phyloP scores from a whole-genome alignment of 2,329 filamentous ascomycete species.

The Phialemoniopsis sp. region DNA sequence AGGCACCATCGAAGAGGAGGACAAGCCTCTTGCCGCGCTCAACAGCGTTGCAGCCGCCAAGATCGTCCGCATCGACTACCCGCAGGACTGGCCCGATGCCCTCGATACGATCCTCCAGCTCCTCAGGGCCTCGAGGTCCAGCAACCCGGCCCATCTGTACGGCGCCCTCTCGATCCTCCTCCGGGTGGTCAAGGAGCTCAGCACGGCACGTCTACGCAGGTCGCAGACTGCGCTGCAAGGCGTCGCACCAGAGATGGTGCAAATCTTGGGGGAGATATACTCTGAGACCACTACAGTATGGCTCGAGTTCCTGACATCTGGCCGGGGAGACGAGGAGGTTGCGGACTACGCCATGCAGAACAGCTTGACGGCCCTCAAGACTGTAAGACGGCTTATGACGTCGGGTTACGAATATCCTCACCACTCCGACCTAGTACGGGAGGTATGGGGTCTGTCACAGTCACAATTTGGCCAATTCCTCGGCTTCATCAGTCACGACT shows the following conservation, averaged over 20 bases:
- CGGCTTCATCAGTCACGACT: constrained; percentile 53
- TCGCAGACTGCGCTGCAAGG: constrained; percentile 75
- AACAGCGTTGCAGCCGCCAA: constrained; percentile 87
- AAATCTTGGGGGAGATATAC: constrained; percentile 75
- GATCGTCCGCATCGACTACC: constrained; percentile 85
- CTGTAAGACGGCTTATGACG: constrained; percentile 73
- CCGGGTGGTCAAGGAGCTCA: constrained; percentile 85
- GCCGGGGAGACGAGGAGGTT: constrained; percentile 53
- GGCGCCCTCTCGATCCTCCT: constrained; percentile 74
- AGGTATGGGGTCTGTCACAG: constrained; percentile 78
- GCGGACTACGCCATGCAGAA: constrained; percentile 66
- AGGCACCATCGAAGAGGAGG: constrained; percentile 72
- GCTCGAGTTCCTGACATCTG: constrained; percentile 56
- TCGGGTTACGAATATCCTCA: constrained; percentile 82
- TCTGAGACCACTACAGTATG: constrained; percentile 67
- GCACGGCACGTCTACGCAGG: constrained; percentile 70
- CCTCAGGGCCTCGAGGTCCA: constrained; percentile 54
- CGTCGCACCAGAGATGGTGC: constrained; percentile 79
- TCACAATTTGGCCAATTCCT: constrained; percentile 76
- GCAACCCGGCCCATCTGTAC: constrained; percentile 62
- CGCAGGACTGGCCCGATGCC: constrained; percentile 73
- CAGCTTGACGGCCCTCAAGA: constrained; percentile 75
- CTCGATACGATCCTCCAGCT: constrained; percentile 57
- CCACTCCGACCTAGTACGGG: constrained; percentile 67
- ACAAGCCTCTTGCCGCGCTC: constrained; percentile 74